Percentiles rank a stretch among this genome's conserved stretches.
These are phyloP conservation scores for Penicillium decumbens DNA, from an alignment of 2,329 filamentous ascomycete genomes.

Conservation along the genomic window DNA sequence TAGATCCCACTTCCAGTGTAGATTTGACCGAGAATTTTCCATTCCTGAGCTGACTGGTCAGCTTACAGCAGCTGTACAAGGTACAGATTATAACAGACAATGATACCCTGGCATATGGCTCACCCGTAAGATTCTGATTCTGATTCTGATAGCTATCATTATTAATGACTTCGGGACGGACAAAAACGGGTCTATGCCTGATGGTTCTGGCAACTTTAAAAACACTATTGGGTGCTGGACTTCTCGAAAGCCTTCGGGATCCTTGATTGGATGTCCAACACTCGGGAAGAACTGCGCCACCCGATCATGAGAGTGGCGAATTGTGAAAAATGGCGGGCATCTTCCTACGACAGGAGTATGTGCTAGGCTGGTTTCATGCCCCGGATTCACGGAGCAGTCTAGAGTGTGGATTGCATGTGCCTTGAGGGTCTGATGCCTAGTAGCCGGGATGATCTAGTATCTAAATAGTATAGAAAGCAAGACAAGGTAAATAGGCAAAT, in stretches of 20 bases:
- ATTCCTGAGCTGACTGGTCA: neutral
- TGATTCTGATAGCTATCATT: neutral
- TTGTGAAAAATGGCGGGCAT: neutral
- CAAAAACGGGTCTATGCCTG: neutral
- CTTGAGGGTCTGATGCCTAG: too few species aligned
- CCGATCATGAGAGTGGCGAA: constrained; percentile 16
- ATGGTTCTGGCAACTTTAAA: neutral
- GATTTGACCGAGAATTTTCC: neutral
- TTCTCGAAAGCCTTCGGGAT: constrained; percentile 1
- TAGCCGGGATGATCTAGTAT: too few species aligned
- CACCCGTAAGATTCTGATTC: neutral
- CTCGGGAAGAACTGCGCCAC: constrained; percentile 11
- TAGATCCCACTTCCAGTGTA: neutral
- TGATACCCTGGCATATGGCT: neutral
- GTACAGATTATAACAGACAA: neutral
- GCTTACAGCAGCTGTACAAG: neutral
- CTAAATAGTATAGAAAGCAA: too few species aligned
- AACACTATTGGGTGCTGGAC: neutral
- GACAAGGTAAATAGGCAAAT: neutral
- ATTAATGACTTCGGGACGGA: neutral
- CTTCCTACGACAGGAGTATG: neutral
- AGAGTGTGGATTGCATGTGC: constrained; percentile 7
- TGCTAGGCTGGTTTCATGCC: constrained; percentile 2
- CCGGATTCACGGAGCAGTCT: constrained; percentile 8
- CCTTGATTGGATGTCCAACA: constrained; percentile 7